These are phyloP conservation scores for Cladosporium sp. DNA, from an alignment of 2,329 filamentous ascomycete genomes.

Conservation along the genomic window DNA sequence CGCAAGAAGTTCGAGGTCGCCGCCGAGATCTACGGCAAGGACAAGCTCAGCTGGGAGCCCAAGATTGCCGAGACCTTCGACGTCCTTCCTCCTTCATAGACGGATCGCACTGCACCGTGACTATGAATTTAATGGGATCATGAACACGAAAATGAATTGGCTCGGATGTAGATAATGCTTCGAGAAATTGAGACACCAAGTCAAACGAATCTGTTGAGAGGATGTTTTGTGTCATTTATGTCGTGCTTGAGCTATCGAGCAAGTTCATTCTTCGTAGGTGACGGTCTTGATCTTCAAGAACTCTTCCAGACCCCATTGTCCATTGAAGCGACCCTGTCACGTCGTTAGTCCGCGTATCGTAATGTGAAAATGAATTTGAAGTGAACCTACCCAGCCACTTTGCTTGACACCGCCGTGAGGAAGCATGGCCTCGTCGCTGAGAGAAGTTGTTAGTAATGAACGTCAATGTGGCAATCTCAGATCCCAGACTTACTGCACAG, in stretches of 20 bases:
- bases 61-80: constrained; percentile 47
- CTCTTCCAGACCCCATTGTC: constrained; percentile 43
- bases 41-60: constrained; percentile 49
- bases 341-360: background rate
- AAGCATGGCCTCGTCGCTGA: constrained; percentile 40
- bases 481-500: constrained; percentile 34
- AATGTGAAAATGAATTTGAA: too few relatives aligned
- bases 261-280: constrained; percentile 24
- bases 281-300: constrained; percentile 38
- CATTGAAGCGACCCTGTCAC: constrained; percentile 41
- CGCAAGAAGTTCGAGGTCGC: constrained; percentile 46
- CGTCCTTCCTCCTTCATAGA: constrained; percentile 39
- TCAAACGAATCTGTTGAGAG: background rate
- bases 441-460: background rate
- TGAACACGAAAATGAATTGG: background rate
- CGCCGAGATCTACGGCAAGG: constrained; percentile 55
- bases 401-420: constrained; percentile 49
- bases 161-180: background rate
- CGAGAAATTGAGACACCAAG: background rate
- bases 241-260: background rate
- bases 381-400: constrained; percentile 38
- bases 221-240: background rate
- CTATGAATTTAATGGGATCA: background rate
- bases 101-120: background rate
- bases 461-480: background rate